Evolutionary conservation across 2,329 filamentous ascomycete species (phyloP).

Genomic region (Pseudogymnoascus destructans): DNA sequence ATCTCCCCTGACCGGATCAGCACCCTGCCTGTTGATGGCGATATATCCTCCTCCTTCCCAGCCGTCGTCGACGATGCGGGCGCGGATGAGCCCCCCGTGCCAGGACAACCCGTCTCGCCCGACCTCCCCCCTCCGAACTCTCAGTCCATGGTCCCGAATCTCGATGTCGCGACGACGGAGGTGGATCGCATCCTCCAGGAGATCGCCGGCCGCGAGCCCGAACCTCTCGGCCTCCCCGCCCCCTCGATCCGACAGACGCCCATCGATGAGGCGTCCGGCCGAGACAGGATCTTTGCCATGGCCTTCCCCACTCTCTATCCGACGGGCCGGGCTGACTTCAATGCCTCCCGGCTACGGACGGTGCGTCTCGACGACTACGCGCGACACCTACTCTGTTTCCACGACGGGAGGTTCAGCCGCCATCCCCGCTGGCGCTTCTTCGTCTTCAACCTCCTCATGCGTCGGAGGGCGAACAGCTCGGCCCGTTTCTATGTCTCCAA

Average conservation of each 20-base stretch:
- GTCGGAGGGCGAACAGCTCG: not conserved
- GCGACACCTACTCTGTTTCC: not conserved
- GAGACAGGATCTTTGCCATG: not conserved
- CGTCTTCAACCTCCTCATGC: not conserved
- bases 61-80: too few relatives aligned
- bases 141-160: too few relatives aligned
- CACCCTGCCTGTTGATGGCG: too few relatives aligned
- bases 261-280: not conserved
- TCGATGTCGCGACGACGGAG: too few relatives aligned
- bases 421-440: not conserved
- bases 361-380: not conserved
- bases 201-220: not conserved
- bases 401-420: not conserved
- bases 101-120: too few relatives aligned
- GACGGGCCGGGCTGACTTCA: not conserved
- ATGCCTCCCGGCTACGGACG: not conserved
- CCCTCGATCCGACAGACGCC: not conserved
- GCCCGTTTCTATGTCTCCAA: not conserved
- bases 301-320: not conserved
- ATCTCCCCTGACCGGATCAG: too few relatives aligned
- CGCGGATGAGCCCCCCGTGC: too few relatives aligned
- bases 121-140: too few relatives aligned
- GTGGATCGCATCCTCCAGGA: not conserved
- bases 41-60: too few relatives aligned
- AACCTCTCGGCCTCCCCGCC: not conserved